A percentile compares a stretch with the other conserved stretches of the same genome.
These are phyloP conservation scores for Leptographium galeiforme DNA, from an alignment of 2,329 filamentous ascomycete genomes.

Conservation along the genomic window DNA sequence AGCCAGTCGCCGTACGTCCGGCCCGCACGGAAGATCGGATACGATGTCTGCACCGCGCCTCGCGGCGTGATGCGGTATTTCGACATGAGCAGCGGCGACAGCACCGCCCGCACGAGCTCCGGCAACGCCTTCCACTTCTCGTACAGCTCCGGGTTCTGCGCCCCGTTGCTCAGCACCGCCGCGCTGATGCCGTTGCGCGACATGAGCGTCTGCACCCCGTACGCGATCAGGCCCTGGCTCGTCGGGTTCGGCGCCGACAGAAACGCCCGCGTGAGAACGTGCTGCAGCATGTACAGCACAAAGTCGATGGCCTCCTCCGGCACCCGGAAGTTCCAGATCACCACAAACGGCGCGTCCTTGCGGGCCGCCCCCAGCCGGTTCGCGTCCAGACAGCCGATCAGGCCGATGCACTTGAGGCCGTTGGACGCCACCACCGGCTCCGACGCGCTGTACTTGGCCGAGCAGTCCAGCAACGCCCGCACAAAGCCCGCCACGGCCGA, in stretches of 20 bases:
- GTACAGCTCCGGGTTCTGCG: constrained; percentile 46
- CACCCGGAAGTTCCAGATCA: constrained; percentile 74
- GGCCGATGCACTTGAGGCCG: constrained; percentile 70
- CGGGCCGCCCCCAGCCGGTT: constrained; percentile 73
- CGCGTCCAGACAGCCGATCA: constrained; percentile 83
- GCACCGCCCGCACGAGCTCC: constrained; percentile 60
- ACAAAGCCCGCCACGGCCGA: constrained; percentile 57
- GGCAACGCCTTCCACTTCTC: constrained; percentile 68
- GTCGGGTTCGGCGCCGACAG: constrained; percentile 78
- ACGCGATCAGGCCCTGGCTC: constrained; percentile 83
- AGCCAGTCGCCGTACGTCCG: constrained; percentile 73
- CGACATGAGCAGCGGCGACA: constrained; percentile 81
- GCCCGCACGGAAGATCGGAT: constrained; percentile 63
- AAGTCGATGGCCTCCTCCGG: constrained; percentile 74
- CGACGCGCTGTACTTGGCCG: constrained; percentile 61
- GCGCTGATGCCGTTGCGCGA: constrained; percentile 60
- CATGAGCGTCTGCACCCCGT: constrained; percentile 84
- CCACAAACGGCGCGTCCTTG: constrained; percentile 69
- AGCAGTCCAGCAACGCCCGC: constrained; percentile 72
- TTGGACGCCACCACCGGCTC: constrained; percentile 55
- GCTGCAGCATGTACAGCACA: constrained; percentile 68
- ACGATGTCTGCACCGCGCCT: constrained; percentile 41
- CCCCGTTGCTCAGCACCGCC: constrained; percentile 21
- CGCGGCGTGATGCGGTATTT: constrained; percentile 62
- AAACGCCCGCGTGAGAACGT: constrained; percentile 84